These are phyloP conservation scores for Trichosporon sp. DNA, from an alignment of 1,284 basidiomycete species.

Conservation along the genomic window DNA sequence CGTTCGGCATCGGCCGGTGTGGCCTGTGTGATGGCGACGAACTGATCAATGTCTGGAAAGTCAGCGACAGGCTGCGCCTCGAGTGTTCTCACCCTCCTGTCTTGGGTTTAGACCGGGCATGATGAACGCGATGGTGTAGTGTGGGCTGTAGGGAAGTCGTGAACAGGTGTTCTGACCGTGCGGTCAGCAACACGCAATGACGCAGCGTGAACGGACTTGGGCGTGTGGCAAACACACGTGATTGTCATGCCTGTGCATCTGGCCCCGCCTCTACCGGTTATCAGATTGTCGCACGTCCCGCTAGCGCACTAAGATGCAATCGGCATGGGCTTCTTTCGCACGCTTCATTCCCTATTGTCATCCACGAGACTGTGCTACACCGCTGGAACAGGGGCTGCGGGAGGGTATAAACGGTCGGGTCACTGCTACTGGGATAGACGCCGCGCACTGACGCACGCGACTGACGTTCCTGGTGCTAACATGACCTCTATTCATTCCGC, in stretches of 20 bases:
- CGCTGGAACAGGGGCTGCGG: too few relatives aligned
- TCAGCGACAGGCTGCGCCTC: neutral
- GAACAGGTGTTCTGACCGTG: neutral
- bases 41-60: constrained; percentile 41
- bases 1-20: constrained; percentile 35
- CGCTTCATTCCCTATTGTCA: too few relatives aligned
- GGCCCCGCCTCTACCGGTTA: too few relatives aligned
- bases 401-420: too few relatives aligned
- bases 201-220: neutral
- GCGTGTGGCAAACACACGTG: constrained; percentile 1
- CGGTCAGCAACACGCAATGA: neutral
- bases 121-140: neutral
- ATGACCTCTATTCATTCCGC: neutral
- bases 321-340: too few relatives aligned
- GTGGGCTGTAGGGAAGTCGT: neutral
- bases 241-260: neutral
- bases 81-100: constrained; percentile 26
- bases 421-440: neutral
- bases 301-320: too few relatives aligned
- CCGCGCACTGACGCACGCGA: neutral
- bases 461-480: neutral
- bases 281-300: too few relatives aligned
- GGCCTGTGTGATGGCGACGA: constrained; percentile 44
- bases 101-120: constrained; percentile 38
- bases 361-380: too few relatives aligned